These are phyloP conservation scores for Talaromyces pinophilus DNA, from an alignment of 2,329 filamentous ascomycete species.

Conservation along the genomic window DNA sequence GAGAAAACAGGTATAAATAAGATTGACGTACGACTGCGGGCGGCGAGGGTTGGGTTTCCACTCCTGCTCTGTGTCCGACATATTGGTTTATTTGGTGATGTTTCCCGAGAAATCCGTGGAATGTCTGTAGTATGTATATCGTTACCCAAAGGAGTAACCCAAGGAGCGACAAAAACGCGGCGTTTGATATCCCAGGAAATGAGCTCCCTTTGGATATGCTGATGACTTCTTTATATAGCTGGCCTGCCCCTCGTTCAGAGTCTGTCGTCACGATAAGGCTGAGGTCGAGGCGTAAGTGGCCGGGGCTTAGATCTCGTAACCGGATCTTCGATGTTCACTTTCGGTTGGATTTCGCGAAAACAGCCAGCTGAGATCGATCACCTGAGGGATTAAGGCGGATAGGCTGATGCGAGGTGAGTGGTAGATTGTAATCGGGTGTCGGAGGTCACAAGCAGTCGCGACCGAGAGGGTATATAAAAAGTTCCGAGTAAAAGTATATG, in stretches of 20 bases:
- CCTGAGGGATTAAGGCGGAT: not conserved
- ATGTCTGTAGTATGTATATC: constrained; percentile 22
- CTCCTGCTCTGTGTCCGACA: constrained; percentile 69
- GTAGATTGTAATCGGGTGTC: not conserved
- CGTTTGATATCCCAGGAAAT: constrained; percentile 5
- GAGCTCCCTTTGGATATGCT: not conserved
- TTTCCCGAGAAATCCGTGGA: constrained; percentile 21
- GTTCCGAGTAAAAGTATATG: constrained; percentile 9
- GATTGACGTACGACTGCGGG: constrained; percentile 74
- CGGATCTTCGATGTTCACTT: constrained; percentile 2
- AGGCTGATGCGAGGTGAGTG: not conserved
- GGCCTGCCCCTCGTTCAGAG: not conserved
- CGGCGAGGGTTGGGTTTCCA: constrained; percentile 75
- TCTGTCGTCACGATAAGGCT: constrained; percentile 6
- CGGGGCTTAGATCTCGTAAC: constrained; percentile 10
- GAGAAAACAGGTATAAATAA: constrained; percentile 6
- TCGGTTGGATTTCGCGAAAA: constrained; percentile 7
- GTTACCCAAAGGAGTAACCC: constrained; percentile 15
- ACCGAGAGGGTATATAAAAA: constrained; percentile 1
- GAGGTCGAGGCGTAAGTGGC: constrained; percentile 7
- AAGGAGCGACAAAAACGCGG: constrained; percentile 8
- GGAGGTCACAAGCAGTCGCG: not conserved
- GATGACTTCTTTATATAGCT: constrained; percentile 4
- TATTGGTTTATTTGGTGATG: constrained; percentile 28
- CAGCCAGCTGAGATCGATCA: constrained; percentile 21